phyloP scores from a whole-genome alignment of 2,329 filamentous ascomycete genomes.

The Phialophora chinensis region DNA sequence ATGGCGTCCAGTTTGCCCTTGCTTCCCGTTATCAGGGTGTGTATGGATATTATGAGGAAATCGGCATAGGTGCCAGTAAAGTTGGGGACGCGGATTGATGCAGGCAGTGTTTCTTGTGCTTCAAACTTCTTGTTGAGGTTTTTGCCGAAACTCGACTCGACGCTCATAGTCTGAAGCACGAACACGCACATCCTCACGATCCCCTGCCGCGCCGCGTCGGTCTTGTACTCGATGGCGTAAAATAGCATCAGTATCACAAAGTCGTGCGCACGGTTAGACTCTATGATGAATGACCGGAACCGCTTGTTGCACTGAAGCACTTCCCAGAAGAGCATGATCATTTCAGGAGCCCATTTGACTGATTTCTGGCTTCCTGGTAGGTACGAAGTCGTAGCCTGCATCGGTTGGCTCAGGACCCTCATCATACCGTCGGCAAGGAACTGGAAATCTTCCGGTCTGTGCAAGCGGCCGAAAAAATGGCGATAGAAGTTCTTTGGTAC shows the following conservation, averaged over 20 bases:
- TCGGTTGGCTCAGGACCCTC: constrained; percentile 76
- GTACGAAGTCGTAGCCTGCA: constrained; percentile 87
- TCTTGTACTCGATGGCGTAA: constrained; percentile 88
- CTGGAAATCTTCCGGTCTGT: constrained; percentile 95
- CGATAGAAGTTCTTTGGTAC: constrained; percentile 89
- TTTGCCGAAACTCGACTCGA: constrained; percentile 86
- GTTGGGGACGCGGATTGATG: constrained; percentile 77
- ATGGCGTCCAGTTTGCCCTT: constrained; percentile 89
- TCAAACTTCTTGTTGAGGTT: constrained; percentile 89
- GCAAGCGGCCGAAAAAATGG: constrained; percentile 86
- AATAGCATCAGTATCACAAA: constrained; percentile 90
- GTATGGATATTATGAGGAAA: constrained; percentile 93
- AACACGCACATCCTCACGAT: constrained; percentile 98
- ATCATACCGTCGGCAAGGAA: constrained; percentile 96
- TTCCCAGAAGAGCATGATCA: constrained; percentile 98
- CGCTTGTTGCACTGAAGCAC: constrained; percentile 95
- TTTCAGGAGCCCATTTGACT: constrained; percentile 88
- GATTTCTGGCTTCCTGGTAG: constrained; percentile 82
- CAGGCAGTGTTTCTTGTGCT: constrained; percentile 83
- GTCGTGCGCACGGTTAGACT: constrained; percentile 90
- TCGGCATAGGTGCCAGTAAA: constrained; percentile 93
- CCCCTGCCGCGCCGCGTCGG: constrained; percentile 85
- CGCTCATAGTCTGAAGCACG: constrained; percentile 89
- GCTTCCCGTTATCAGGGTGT: constrained; percentile 86
- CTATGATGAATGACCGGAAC: constrained; percentile 95